These are phyloP conservation scores for Sanghuangporus sanghuang DNA, from an alignment of 1,284 basidiomycete species.

Conservation along the genomic window DNA sequence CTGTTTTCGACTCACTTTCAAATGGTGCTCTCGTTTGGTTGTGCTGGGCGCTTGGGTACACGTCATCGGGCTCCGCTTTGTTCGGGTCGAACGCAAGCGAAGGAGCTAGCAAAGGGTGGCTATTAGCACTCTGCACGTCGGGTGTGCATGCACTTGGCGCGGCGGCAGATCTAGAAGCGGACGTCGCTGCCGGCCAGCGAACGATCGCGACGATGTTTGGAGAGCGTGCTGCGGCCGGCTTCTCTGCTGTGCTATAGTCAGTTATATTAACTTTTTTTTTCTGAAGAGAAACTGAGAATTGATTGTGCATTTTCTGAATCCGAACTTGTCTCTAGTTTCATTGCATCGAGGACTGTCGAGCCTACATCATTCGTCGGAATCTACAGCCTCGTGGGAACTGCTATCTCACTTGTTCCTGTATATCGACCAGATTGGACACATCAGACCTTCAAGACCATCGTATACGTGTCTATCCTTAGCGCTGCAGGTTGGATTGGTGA, in stretches of 20 bases:
- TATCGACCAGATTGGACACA: slow-evolving; percentile 12
- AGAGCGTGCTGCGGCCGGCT: slow-evolving; percentile 14
- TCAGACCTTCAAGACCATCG: slow-evolving; percentile 15
- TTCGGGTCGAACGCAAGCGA: neutral
- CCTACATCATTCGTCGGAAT: slow-evolving; percentile 9
- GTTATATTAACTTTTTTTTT: slow-evolving; percentile 2
- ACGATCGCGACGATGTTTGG: slow-evolving; percentile 24
- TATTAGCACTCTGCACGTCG: slow-evolving; percentile 21
- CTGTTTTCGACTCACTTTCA: slow-evolving; percentile 23
- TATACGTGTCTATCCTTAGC: slow-evolving; percentile 17
- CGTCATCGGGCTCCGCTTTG: slow-evolving; percentile 2
- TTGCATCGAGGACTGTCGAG: slow-evolving; percentile 8
- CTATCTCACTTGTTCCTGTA: slow-evolving; percentile 15
- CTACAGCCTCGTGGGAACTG: slow-evolving; percentile 14
- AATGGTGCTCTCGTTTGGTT: slow-evolving; percentile 24
- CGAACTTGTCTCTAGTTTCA: neutral
- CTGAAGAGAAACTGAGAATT: neutral
- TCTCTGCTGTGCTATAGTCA: slow-evolving; percentile 22
- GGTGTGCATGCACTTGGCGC: slow-evolving; percentile 24
- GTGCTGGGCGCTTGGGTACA: slow-evolving; percentile 22
- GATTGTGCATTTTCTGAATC: neutral
- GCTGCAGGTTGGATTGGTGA: slow-evolving; percentile 17
- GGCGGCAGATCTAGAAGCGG: slow-evolving; percentile 22
- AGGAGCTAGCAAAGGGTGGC: slow-evolving; percentile 18
- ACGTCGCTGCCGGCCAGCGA: slow-evolving; percentile 21